Base-by-base conservation (phyloP, 345 rosid genomes). In the Hibiscus trionum region DNA sequence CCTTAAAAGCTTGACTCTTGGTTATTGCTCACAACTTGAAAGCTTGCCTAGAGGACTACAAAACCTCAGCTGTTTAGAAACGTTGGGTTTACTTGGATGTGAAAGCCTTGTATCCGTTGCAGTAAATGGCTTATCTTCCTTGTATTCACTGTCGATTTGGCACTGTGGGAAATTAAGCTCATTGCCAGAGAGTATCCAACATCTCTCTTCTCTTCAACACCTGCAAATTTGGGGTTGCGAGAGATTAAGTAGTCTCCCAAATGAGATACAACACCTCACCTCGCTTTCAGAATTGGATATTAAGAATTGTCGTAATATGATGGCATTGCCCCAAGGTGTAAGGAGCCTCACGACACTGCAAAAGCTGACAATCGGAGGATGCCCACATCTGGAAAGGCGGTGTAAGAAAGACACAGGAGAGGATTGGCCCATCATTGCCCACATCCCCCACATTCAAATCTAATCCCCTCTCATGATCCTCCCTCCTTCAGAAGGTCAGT, bases 241-340 rank as follows among this genome's bases (percentile, higher is more conserved):
- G 3, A 14, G 53, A 47, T 3, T 47, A 10, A 44, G 2, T 10
- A 8, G 11, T 44, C 49, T 44, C 14, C 49, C 49, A 44, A 44
- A 44, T 44, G 49, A 44, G 49, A 44, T 44, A 44, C 49, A 44
- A 44, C 49, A 10, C 49, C 49, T 44, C 49, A 11, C 49, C 2
- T 7, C 12, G 49, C 71, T 68, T 50, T 68, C 71, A 27, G 0
- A 1, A 27, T 49, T 68, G 58, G 3, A 3, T 0, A 49, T 68
- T 9, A 0, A 0, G 0, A 0, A 1, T 15, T 68, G 61, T 24
- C 2, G 1, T 0, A 52, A 69, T 29, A 8, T 52, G 7, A n/a
- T 7, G 47, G 31, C 26, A 9, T 17, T 69, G n/a, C 72, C 72
- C 2, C 44, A 52, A 16, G 72, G 72, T 14, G 2, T 69, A 4